These are phyloP conservation scores for Calonectria ilicicola DNA, from an alignment of 2,329 filamentous ascomycete species.

Conservation along the genomic window DNA sequence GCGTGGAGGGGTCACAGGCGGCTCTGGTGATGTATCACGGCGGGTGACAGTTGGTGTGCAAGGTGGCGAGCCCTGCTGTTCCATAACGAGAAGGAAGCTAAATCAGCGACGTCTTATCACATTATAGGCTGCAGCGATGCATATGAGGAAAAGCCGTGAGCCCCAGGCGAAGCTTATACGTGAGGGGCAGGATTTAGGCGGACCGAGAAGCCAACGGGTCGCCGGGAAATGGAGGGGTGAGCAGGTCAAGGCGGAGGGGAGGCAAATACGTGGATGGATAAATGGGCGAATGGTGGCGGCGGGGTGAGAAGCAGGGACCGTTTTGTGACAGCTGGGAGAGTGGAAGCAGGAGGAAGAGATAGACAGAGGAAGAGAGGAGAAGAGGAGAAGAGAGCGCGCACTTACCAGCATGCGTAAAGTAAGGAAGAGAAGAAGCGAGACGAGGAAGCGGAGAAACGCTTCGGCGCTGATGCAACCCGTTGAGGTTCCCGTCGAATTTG, in stretches of 20 bases:
- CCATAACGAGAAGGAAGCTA: constrained; percentile 61
- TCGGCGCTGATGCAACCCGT: constrained; percentile 22
- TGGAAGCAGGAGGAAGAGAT: constrained; percentile 25
- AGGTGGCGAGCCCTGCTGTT: constrained; percentile 55
- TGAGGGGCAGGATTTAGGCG: constrained; percentile 38
- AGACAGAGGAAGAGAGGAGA: background rate
- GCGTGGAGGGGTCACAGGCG: constrained; percentile 34
- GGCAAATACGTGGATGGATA: constrained; percentile 27
- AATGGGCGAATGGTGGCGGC: constrained; percentile 31
- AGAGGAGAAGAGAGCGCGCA: constrained; percentile 19
- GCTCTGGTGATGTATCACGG: constrained; percentile 44
- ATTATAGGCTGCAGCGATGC: constrained; percentile 40
- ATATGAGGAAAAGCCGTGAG: constrained; percentile 36
- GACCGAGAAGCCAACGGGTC: constrained; percentile 43
- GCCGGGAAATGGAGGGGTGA: constrained; percentile 40
- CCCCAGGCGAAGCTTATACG: constrained; percentile 37
- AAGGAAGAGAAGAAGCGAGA: constrained; percentile 24
- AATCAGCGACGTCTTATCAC: constrained; percentile 43
- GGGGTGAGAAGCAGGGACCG: constrained; percentile 24
- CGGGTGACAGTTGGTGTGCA: constrained; percentile 43
- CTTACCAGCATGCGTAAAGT: constrained; percentile 32
- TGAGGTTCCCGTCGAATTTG: constrained; percentile 14
- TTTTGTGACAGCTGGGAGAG: constrained; percentile 18
- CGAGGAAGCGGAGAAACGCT: constrained; percentile 29
- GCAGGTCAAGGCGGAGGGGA: constrained; percentile 18